These are phyloP conservation scores for Graphilbum fragrans DNA, from an alignment of 2,329 filamentous ascomycete genomes.

Conservation along the genomic window DNA sequence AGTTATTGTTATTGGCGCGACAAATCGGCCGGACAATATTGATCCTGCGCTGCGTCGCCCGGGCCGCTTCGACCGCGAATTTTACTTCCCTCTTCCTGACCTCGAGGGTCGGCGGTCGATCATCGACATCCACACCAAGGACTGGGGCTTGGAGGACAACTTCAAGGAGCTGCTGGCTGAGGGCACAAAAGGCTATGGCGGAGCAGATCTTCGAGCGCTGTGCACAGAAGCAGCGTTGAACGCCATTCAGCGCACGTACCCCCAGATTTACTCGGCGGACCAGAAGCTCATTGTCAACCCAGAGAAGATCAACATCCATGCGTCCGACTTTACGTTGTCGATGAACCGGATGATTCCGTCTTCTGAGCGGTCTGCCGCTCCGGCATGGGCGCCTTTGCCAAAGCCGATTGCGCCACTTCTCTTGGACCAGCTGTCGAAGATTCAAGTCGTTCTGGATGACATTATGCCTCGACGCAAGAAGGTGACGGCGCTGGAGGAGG, in stretches of 20 bases:
- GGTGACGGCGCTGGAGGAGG: conserved; percentile 82
- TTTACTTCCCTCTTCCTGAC: conserved; percentile 91
- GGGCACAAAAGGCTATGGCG: conserved; percentile 83
- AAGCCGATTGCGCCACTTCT: conserved; percentile 73
- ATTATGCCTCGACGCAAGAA: conserved; percentile 77
- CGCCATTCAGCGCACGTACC: conserved; percentile 87
- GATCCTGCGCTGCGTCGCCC: conserved; percentile 90
- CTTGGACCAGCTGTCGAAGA: conserved; percentile 55
- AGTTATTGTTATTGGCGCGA: conserved; percentile 98
- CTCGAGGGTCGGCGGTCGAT: conserved; percentile 71
- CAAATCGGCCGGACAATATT: conserved; percentile 91
- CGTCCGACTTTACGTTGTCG: conserved; percentile 94
- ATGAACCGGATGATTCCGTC: conserved; percentile 95
- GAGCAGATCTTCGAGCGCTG: conserved; percentile 84
- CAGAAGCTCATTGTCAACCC: conserved; percentile 86
- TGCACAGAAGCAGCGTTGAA: conserved; percentile 95
- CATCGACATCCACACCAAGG: conserved; percentile 87
- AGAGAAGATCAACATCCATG: conserved; percentile 69
- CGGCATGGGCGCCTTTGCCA: conserved; percentile 70
- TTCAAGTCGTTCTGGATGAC: conserved; percentile 58
- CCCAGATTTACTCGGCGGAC: conserved; percentile 86
- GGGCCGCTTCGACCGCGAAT: conserved; percentile 92
- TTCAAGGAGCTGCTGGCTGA: conserved; percentile 81
- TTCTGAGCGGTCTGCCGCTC: conserved; percentile 79
- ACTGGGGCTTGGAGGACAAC: conserved; percentile 69